A percentile compares a stretch with the other conserved stretches of the same genome.
These are phyloP conservation scores for Daldinia bambusicola DNA, from an alignment of 495 filamentous ascomycete genomes.

Conservation along the genomic window DNA sequence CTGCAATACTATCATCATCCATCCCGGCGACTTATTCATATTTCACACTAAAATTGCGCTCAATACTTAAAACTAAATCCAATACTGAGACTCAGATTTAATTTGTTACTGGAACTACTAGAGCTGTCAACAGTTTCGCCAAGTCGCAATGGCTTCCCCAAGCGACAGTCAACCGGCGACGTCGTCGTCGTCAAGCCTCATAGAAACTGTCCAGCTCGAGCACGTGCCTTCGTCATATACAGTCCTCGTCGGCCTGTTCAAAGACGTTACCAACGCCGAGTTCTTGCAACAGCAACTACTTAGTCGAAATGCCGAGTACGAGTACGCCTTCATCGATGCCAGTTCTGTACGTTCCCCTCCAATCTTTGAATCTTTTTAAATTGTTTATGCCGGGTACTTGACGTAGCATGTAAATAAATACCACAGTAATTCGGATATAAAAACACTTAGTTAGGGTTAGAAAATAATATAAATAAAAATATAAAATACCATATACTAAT, in stretches of 20 bases:
- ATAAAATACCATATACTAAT: constrained; percentile 6
- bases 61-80: neutral
- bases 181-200: constrained; percentile 1
- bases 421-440: no score
- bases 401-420: no score
- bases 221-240: constrained; percentile 73
- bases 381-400: no score
- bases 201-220: constrained; percentile 70
- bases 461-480: neutral
- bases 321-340: constrained; percentile 95
- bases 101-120: neutral
- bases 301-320: constrained; percentile 79
- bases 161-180: neutral
- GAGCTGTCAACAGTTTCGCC: neutral
- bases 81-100: no score
- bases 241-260: constrained; percentile 78
- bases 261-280: constrained; percentile 76
- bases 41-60: neutral
- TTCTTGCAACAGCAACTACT: constrained; percentile 85
- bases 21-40: neutral
- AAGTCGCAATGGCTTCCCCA: constrained; percentile 17
- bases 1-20: constrained; percentile 1
- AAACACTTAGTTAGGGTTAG: no score
- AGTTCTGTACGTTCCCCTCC: constrained; percentile 42
- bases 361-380: no score